Percentiles rank a stretch among this genome's conserved stretches.
Evolutionary conservation across 148 eudicot species (phyloP).

Genomic region (Polygonum maritimum): DNA sequence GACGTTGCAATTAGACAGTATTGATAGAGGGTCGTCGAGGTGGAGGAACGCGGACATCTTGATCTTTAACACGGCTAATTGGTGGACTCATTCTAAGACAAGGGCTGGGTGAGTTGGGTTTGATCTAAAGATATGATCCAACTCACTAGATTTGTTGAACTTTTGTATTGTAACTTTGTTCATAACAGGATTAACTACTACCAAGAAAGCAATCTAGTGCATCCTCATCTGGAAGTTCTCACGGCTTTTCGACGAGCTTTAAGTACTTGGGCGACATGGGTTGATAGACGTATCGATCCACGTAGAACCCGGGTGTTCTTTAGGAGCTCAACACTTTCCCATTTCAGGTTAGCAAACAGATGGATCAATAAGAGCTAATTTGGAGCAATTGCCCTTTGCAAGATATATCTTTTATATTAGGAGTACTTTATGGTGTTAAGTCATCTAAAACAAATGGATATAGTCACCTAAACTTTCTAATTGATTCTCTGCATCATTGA

Average conservation of each 20-base stretch:
- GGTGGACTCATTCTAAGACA: slow-evolving; percentile 94
- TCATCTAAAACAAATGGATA: too few species aligned
- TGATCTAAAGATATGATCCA: neutral
- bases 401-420: too few species aligned
- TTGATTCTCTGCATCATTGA: slow-evolving; percentile 11
- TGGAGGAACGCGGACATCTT: slow-evolving; percentile 95
- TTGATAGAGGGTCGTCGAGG: slow-evolving; percentile 72
- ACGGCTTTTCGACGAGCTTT: slow-evolving; percentile 63
- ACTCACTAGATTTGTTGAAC: neutral
- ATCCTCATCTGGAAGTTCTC: slow-evolving; percentile 61
- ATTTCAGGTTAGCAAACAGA: slow-evolving; percentile 58
- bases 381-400: too few species aligned
- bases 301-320: slow-evolving; percentile 65
- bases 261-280: slow-evolving; percentile 83
- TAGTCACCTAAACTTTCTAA: neutral
- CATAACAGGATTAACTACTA: slow-evolving; percentile 68
- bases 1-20: slow-evolving; percentile 71
- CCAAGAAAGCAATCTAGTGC: slow-evolving; percentile 70
- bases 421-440: too few species aligned
- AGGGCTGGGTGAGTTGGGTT: slow-evolving; percentile 64
- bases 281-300: slow-evolving; percentile 54
- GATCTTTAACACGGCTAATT: slow-evolving; percentile 90
- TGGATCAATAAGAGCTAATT: too few species aligned
- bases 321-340: slow-evolving; percentile 83
- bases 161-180: neutral